Base-by-base conservation (phyloP, 352 stramenopile genomes). In the Saprolegnia diclina region DNA sequence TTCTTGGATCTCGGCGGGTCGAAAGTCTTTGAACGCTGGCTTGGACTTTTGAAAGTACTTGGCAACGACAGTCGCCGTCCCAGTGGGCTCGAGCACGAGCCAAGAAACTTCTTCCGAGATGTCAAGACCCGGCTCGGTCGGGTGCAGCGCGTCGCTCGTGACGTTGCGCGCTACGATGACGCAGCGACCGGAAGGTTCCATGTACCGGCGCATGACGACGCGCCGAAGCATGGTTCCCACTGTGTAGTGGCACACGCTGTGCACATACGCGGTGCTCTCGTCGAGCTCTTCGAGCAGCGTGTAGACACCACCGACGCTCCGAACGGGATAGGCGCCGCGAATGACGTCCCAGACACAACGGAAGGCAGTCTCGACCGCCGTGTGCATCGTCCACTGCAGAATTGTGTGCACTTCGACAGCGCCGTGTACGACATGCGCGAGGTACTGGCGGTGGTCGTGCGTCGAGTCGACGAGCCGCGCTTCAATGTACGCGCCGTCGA, bases 41-140 rank as follows among this genome's bases (percentile, higher is more conserved):
- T 59, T 59, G 24, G 52, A 59, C 35, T 59, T 59, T 59, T 59
- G 52, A 59, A 59, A 59, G 35, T 59, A 59, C 35, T 40, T 35
- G 35, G 11, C 52, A 19, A 11, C 52, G 35, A 59, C 35, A 35
- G 29, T n/a, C n/a, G n/a, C 29, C 5, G 2, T 35, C 29, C 5
- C 29, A 5, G 2, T 35, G 29, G 29, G 29, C 29, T 59, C 52
- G 24, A 59, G 24, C 35, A 24, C n/a, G 35, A 59, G 52, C 52
- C 52, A 59, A 3, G 52, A 59, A 42, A 59, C 52, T 24, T 59
- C 52, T 24, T 59, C 13, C 35, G 52, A 16, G 24, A 59, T 24
- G 19, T 59, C 52, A 19, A 59, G 35, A 3, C 11, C 16, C 9
- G 52, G 24, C 11, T 59, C 52, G 35, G 19, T 16, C 16, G 52